Base-by-base conservation (phyloP, 2,329 filamentous ascomycete genomes). In the Colletotrichum gigasporum region DNA sequence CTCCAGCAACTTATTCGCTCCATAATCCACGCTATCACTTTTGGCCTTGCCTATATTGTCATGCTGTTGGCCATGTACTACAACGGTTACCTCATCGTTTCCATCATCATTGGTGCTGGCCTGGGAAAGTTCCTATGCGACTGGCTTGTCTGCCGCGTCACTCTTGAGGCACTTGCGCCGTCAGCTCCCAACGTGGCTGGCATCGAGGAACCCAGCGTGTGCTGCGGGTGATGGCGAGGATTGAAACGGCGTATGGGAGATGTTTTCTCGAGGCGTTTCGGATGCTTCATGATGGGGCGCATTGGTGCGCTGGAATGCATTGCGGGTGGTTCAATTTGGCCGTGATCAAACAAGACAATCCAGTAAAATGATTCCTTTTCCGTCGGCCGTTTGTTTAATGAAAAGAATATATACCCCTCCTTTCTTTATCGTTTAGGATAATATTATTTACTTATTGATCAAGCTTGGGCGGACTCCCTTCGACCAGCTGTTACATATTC, bases 101-200 rank as follows among this genome's bases (percentile, higher is more conserved):
- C 74, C 52, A 81, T 81, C 50, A 71, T 82, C 26, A 71, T 85
- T 41, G 83, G 83, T 4, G 81, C 81, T 9, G 80, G 81, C 7
- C 67, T 85, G 44, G 83, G 83, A 63, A 85, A 85, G 73, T 85
- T 85, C 69, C 67, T 84, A n/a, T 84, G 80, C 68, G 83, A 85
- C 71, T 86, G 83, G 83, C 73, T 84, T 71, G 79, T 80, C 22
- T 74, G 77, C 48, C 79, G 75, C 58, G 74, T 84, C n/a, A 39
- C 52, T 5, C 34, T 64, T 11, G 63, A 55, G 11, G 59, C 54
- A 18, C 45, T 50, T 4, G 18, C 50, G 8, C 16, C 60, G 6
- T 67, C 68, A 37, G 61, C 68, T 1, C 70, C 70, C 18, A 69
- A 68, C 32, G 63, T 69, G 1, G 70, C 69, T 16, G 78, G 76